These are phyloP conservation scores for Sindora glabra DNA, from an alignment of 306 rosid genomes.

Conservation along the genomic window DNA sequence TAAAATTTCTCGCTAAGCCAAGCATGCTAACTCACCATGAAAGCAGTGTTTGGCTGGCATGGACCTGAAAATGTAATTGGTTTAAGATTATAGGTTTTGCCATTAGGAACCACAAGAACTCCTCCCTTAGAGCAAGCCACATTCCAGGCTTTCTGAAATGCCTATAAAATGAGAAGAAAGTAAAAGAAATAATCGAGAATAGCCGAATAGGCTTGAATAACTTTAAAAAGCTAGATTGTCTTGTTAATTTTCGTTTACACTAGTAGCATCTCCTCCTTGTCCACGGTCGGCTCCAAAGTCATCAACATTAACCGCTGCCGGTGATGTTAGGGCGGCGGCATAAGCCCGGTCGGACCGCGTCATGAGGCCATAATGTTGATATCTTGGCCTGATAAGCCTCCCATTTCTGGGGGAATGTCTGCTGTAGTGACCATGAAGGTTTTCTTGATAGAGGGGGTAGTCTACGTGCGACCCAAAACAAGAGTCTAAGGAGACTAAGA, in stretches of 20 bases:
- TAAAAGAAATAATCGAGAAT: not conserved
- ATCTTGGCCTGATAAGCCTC: constrained; percentile 1
- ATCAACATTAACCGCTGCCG: constrained; percentile 34
- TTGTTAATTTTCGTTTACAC: constrained; percentile 24
- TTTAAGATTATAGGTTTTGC: constrained; percentile 39
- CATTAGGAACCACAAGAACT: constrained; percentile 42
- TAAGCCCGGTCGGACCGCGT: not conserved
- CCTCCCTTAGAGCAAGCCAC: constrained; percentile 41
- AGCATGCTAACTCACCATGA: constrained; percentile 42
- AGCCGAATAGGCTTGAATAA: not conserved
- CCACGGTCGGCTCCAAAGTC: constrained; percentile 49
- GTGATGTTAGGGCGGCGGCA: not conserved
- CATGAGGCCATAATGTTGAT: constrained; percentile 8
- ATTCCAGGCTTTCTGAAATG: constrained; percentile 60
- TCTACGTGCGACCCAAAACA: constrained; percentile 21
- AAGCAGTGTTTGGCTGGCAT: constrained; percentile 31
- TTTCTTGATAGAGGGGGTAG: not conserved
- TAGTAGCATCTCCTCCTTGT: constrained; percentile 38
- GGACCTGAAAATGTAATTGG: constrained; percentile 66
- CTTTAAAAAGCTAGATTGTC: not conserved
- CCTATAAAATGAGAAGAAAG: constrained; percentile 29
- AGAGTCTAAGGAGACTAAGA: constrained; percentile 17
- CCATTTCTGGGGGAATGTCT: not conserved
- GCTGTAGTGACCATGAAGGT: too few species aligned
- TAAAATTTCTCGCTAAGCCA: too few species aligned